Evolutionary conservation across 2,329 filamentous ascomycete genomes (phyloP), one percentile per base, ranked within the genome.

Genomic region (Aspergillus udagawae): DNA sequence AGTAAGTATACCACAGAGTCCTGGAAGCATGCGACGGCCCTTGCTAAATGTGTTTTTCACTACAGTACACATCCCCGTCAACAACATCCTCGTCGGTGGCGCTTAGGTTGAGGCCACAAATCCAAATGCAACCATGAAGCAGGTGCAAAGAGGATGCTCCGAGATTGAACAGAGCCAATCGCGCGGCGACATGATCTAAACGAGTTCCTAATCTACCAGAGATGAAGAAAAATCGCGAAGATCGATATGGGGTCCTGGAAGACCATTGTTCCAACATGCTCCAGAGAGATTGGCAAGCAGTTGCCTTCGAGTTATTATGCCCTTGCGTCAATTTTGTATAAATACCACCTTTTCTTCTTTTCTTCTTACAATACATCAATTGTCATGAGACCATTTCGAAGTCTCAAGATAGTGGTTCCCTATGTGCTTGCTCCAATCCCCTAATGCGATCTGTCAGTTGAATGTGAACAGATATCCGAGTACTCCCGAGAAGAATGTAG

Each of bases 31-130:
- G 20, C 12, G 48, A 53, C 38, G 35, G 17, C 12, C 20, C 10
- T 29, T 35, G 48, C 64, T 70, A 60, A 69, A 48, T 21, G 52
- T 32, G 1, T 27, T 52, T 51, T 20, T 25, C 10, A 38, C 42
- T 58, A 4, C 41, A 80, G 78, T 80, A 67, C 78, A 80, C 61
- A 80, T 80, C 54, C 78, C 78, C 20, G 78, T 80, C 52, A 80
- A 80, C 73, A 79, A 80, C 60, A 77, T 80, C 38, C 71, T 80
- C 52, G 78, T 80, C 61, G 78, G 78, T 65, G 78, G 75, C 67
- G 75, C 74, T 60, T 77, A 71, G 70, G 25, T 35, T 45, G 20
- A 23, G 20, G 5, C 21, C 4, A 47, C 21, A 21, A 47, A 14
- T 8, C 6, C 44, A 23, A 27, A 27, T 45, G 20, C 20, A 14